Percentiles rank a stretch among this genome's conserved stretches.
phyloP scores from a whole-genome alignment of 2,329 filamentous ascomycete genomes.

The Fusarium incarnatum region DNA sequence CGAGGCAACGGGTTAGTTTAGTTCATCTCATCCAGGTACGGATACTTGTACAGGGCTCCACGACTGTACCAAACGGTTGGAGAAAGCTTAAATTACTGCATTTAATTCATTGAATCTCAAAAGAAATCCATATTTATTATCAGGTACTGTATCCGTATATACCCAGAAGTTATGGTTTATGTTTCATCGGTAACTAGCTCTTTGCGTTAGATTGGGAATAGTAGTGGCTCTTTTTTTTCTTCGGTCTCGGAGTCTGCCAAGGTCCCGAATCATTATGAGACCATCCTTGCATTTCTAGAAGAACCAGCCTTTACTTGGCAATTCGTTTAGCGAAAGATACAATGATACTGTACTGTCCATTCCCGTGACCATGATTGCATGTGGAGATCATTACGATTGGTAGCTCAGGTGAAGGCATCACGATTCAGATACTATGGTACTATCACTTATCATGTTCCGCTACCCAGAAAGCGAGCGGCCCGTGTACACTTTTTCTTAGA shows the following conservation, averaged over 20 bases:
- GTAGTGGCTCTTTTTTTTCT: background rate
- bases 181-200: background rate
- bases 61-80: conserved; percentile 17
- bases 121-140: no score
- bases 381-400: conserved; percentile 6
- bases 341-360: background rate
- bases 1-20: conserved; percentile 20
- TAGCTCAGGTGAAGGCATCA: conserved; percentile 8
- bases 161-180: background rate
- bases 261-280: conserved; percentile 9
- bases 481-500: conserved; percentile 1
- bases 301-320: background rate
- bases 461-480: background rate
- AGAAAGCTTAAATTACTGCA: conserved; percentile 20
- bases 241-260: conserved; percentile 9
- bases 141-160: background rate
- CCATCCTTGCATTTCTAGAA: conserved; percentile 2
- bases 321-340: background rate
- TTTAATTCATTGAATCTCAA: background rate
- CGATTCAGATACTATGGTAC: background rate
- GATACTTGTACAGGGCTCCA: background rate
- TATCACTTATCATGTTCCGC: conserved; percentile 31
- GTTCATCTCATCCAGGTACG: background rate
- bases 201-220: background rate
- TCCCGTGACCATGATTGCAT: conserved; percentile 24